Evolutionary conservation across 2,329 filamentous ascomycete genomes (phyloP).

Genomic region (Coleophoma cylindrospora): DNA sequence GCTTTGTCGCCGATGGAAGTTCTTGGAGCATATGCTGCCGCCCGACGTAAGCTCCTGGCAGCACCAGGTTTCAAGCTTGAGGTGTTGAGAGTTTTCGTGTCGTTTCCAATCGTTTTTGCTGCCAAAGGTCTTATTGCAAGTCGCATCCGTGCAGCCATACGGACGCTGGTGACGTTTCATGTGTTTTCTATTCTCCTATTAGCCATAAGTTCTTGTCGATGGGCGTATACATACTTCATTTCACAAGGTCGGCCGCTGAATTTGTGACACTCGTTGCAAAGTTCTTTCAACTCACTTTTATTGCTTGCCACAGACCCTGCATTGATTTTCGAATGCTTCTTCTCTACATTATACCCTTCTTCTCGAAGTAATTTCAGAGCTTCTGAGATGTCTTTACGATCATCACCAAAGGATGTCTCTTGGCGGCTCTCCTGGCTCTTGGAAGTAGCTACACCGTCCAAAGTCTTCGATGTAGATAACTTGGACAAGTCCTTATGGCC

Average conservation of each 20-base stretch:
- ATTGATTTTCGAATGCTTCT: constrained; percentile 14
- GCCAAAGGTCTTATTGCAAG: constrained; percentile 73
- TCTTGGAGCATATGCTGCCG: constrained; percentile 44
- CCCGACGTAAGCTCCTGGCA: constrained; percentile 45
- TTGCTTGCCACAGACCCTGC: constrained; percentile 18
- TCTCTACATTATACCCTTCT: constrained; percentile 19
- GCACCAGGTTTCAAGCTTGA: constrained; percentile 65
- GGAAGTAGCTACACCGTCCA: too few relatives aligned
- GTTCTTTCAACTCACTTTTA: constrained; percentile 21
- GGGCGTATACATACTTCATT: constrained; percentile 42
- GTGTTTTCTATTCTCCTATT: constrained; percentile 61
- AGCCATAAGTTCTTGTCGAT: neutral
- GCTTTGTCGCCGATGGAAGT: constrained; percentile 51
- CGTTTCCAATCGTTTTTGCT: constrained; percentile 94
- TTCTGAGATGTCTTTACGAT: constrained; percentile 12
- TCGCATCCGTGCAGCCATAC: constrained; percentile 72
- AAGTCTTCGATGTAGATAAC: too few relatives aligned
- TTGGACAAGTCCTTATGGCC: too few relatives aligned
- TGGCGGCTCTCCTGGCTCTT: too few relatives aligned
- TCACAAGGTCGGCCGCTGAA: constrained; percentile 46
- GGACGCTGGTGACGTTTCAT: constrained; percentile 75
- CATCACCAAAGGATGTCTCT: constrained; percentile 4
- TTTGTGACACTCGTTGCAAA: constrained; percentile 40
- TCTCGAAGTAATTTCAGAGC: constrained; percentile 17
- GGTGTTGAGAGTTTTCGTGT: constrained; percentile 79